Evolutionary conservation across 1,284 basidiomycete species (phyloP), one percentile per base, ranked within the genome.

Genomic region (Trametes pubescens): DNA sequence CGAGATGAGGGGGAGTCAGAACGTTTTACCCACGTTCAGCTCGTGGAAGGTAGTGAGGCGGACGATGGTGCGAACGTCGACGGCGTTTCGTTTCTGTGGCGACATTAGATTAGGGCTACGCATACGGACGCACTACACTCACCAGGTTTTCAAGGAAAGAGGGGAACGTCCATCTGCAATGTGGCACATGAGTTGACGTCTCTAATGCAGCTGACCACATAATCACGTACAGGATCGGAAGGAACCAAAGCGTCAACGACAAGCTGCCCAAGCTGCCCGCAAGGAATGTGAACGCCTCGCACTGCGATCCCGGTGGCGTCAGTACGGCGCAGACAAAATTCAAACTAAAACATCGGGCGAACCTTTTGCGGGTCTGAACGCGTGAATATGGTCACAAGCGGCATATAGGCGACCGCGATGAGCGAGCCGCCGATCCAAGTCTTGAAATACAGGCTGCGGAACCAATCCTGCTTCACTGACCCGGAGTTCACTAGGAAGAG

Each of bases 21-120:
- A 6, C 5, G 38, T 4, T 29, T n/a, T 21, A 77, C 88, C 44
- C 68, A 93, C 91, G 68, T 93, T 93, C 51, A 93, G 75, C 72
- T 93, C 91, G 48, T 90, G 88, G 73, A 91, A 93, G 66, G 89
- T 92, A 18, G 87, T 89, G 51, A 93, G 76, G 22, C 90, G 84
- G 43, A 91, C 81, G 51, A 93, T 80, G 2, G 89, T 90, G 35
- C 71, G 77, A 21, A 69, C 80, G 56, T 93, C 91, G 11, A 91
- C 87, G 5, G 84, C 82, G 71, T 87, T 84, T 49, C 71, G 75
- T 75, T 84, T 81, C 84, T 86, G 60, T 14, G 26, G 51, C 24
- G 5, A 24, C 5, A 21, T 51, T 38, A 59, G 62, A 40, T 38
- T 14, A 54, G n/a, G 40, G 32, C 21, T 62, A 32, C 6, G 32